Evolutionary conservation across 2,329 filamentous ascomycete genomes (phyloP).

Genomic region (Neodidymelliopsis sp.): DNA sequence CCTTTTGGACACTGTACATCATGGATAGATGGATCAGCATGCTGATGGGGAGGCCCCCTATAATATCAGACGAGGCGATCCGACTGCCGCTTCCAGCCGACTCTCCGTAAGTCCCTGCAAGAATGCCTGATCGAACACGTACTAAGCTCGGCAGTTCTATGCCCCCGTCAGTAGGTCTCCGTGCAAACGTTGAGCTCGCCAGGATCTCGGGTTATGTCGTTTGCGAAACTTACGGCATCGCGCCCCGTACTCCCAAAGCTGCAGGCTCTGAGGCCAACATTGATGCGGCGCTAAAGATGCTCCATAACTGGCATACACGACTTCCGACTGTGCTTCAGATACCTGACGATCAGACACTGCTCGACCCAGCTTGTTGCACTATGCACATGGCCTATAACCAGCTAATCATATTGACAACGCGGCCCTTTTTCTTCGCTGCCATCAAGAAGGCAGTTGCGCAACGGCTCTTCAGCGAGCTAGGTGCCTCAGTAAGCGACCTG

Average conservation of each 20-base stretch:
- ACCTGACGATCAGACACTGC: constrained; percentile 7
- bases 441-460: constrained; percentile 35
- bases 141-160: constrained; percentile 25
- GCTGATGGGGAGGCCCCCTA: constrained; percentile 37
- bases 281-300: constrained; percentile 30
- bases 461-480: constrained; percentile 21
- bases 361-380: constrained; percentile 32
- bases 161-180: constrained; percentile 32
- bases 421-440: constrained; percentile 32
- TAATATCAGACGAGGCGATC: constrained; percentile 36
- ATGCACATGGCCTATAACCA: constrained; percentile 38
- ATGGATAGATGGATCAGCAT: constrained; percentile 39
- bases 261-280: constrained; percentile 18
- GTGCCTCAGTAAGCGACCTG: constrained; percentile 19
- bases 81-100: constrained; percentile 31
- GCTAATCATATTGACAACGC: constrained; percentile 34
- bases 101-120: constrained; percentile 26
- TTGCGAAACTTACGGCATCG: constrained; percentile 36
- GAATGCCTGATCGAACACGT: neutral
- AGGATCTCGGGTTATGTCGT: constrained; percentile 36
- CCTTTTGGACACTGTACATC: constrained; percentile 37
- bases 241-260: constrained; percentile 21
- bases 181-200: constrained; percentile 34
- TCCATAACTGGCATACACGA: constrained; percentile 29
- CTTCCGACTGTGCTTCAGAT: constrained; percentile 26